These are phyloP conservation scores for Collybiopsis confluens DNA, from an alignment of 768 basidiomycete species.

Conservation along the genomic window DNA sequence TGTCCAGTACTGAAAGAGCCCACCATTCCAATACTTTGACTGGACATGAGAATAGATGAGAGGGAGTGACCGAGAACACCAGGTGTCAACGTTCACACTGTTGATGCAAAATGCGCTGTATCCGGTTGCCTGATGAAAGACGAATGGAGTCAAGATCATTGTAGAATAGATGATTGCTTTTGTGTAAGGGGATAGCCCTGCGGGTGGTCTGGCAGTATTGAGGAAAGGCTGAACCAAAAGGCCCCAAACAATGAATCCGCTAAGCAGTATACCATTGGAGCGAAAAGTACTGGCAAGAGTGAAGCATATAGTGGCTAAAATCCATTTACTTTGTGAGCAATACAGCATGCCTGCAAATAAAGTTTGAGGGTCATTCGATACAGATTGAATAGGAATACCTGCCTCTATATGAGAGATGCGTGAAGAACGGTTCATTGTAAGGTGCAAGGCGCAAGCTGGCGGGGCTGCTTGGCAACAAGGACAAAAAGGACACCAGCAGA, in stretches of 20 bases:
- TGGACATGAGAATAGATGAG: constrained; percentile 84
- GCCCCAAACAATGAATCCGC: constrained; percentile 79
- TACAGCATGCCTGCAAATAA: constrained; percentile 51
- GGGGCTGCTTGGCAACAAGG: constrained; percentile 79
- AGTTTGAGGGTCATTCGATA: not conserved
- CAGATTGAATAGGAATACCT: constrained; percentile 14
- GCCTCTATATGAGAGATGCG: constrained; percentile 75
- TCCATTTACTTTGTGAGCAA: constrained; percentile 47
- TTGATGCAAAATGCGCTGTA: constrained; percentile 62
- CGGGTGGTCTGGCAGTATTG: constrained; percentile 27
- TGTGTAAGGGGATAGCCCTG: not conserved
- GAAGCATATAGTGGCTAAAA: constrained; percentile 57
- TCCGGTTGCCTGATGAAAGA: constrained; percentile 64
- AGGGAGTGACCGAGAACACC: constrained; percentile 65
- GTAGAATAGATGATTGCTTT: constrained; percentile 38
- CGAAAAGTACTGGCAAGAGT: constrained; percentile 61
- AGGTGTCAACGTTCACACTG: constrained; percentile 23
- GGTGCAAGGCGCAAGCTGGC: constrained; percentile 64
- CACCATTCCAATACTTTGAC: constrained; percentile 79
- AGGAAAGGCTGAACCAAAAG: constrained; percentile 54
- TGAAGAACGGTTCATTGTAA: constrained; percentile 86
- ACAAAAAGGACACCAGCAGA: constrained; percentile 57
- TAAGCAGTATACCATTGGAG: constrained; percentile 73
- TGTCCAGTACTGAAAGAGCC: constrained; percentile 87
- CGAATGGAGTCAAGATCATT: constrained; percentile 60